A percentile compares a stretch with the other conserved stretches of the same genome.
phyloP scores from a whole-genome alignment of 176 grass and related monocot species.

The Avena eriantha region DNA sequence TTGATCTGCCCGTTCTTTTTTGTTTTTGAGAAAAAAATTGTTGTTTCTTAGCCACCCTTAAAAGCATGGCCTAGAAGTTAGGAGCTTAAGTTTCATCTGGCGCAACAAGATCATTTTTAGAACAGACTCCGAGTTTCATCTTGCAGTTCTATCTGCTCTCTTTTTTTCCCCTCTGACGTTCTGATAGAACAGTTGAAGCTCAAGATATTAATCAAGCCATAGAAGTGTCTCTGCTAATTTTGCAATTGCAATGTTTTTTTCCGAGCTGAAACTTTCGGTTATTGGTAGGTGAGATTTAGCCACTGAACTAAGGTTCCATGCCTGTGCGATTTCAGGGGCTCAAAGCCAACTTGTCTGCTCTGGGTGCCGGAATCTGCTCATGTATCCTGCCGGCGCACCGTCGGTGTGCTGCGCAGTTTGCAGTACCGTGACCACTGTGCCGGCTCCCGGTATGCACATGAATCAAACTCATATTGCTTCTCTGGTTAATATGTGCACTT shows the following conservation, averaged over 20 bases:
- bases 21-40: too few relatives aligned
- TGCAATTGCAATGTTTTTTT: background rate
- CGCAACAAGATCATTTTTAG: background rate
- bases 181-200: background rate
- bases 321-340: constrained; percentile 54
- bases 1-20: too few relatives aligned
- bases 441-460: constrained; percentile 74
- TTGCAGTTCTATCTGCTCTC: constrained; percentile 12
- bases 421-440: constrained; percentile 82
- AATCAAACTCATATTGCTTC: constrained; percentile 20
- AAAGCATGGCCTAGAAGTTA: too few relatives aligned
- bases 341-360: constrained; percentile 96
- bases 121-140: background rate
- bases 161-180: background rate
- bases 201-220: background rate
- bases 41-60: too few relatives aligned
- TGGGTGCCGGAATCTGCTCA: constrained; percentile 86
- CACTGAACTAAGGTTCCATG: constrained; percentile 21
- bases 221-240: constrained; percentile 22
- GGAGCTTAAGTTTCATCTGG: too few relatives aligned
- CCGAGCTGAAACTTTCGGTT: constrained; percentile 16
- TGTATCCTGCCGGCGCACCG: constrained; percentile 92
- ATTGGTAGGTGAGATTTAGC: background rate
- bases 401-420: constrained; percentile 95
- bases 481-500: constrained; percentile 16